Conservation (phyloP, 352 stramenopile genomes). For the Blastocystis sp. region DNA sequence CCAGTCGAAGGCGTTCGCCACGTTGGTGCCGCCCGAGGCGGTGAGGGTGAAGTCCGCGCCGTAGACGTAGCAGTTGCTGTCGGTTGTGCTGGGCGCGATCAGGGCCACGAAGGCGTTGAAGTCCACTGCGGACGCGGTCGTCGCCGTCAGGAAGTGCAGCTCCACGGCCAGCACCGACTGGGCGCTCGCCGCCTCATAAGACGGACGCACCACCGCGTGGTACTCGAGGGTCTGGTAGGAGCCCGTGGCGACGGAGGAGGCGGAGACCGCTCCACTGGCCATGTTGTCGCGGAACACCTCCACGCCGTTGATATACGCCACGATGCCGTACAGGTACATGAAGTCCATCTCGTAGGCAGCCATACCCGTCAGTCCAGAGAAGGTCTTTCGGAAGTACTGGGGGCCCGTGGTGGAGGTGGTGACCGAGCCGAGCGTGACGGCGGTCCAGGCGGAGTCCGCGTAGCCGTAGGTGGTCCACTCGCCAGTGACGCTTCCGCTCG, state of each 20-base stretch:
- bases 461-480: neutral
- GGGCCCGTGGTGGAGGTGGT: neutral
- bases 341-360: conserved; percentile 53
- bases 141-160: neutral
- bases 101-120: conserved; percentile 22
- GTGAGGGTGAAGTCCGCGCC: neutral
- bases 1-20: conserved; percentile 22
- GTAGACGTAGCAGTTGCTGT: conserved; percentile 2
- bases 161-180: too few relatives aligned
- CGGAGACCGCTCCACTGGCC: neutral
- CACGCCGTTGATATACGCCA: too few relatives aligned
- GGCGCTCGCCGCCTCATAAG: neutral
- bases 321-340: neutral
- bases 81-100: neutral
- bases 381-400: conserved; percentile 53
- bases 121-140: neutral
- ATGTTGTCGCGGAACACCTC: too few relatives aligned
- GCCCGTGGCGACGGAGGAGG: too few relatives aligned
- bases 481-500: neutral
- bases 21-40: neutral
- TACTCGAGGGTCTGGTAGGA: too few relatives aligned
- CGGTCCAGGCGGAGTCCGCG: conserved; percentile 14
- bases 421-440: neutral
- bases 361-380: conserved; percentile 19
- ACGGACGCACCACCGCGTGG: neutral